These are phyloP conservation scores for Fraxinus xanthoxyloides DNA, from an alignment of 305 asterid species.

Conservation along the genomic window DNA sequence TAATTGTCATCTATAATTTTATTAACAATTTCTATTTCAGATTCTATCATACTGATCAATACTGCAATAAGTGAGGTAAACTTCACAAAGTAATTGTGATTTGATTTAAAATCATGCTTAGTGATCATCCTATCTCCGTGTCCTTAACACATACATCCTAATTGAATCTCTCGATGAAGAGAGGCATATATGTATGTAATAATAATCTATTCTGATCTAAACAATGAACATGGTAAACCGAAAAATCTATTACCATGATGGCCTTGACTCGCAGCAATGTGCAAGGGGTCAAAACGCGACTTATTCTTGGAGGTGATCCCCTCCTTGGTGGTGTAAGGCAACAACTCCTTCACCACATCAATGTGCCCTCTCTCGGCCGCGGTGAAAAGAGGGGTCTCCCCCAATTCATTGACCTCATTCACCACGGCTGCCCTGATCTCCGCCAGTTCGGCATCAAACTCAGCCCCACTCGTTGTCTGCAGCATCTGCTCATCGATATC, in stretches of 20 bases:
- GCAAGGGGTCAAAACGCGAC: slow-evolving; percentile 76
- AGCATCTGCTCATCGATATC: slow-evolving; percentile 55
- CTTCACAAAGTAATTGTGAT: not conserved
- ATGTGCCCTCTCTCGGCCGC: slow-evolving; percentile 74
- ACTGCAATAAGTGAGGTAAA: not conserved
- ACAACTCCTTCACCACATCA: slow-evolving; percentile 57
- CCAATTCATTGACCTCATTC: slow-evolving; percentile 83
- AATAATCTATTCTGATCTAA: not conserved
- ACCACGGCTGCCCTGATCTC: slow-evolving; percentile 78
- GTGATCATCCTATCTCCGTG: not conserved
- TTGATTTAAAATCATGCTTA: not conserved
- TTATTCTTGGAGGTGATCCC: slow-evolving; percentile 60
- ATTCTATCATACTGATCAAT: not conserved
- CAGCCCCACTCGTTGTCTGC: slow-evolving; percentile 51
- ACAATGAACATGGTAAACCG: not conserved
- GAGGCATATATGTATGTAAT: not conserved
- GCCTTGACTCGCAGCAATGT: slow-evolving; percentile 78
- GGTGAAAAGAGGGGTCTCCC: slow-evolving; percentile 76
- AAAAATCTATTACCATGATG: slow-evolving; percentile 53
- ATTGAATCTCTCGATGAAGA: not conserved
- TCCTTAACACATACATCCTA: not conserved
- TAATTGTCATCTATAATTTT: not conserved
- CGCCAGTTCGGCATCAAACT: slow-evolving; percentile 70
- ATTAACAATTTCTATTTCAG: not conserved
- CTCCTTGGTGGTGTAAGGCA: slow-evolving; percentile 54